Base-by-base conservation (phyloP, 495 filamentous ascomycete species). In the Hypoxylon fragiforme region DNA sequence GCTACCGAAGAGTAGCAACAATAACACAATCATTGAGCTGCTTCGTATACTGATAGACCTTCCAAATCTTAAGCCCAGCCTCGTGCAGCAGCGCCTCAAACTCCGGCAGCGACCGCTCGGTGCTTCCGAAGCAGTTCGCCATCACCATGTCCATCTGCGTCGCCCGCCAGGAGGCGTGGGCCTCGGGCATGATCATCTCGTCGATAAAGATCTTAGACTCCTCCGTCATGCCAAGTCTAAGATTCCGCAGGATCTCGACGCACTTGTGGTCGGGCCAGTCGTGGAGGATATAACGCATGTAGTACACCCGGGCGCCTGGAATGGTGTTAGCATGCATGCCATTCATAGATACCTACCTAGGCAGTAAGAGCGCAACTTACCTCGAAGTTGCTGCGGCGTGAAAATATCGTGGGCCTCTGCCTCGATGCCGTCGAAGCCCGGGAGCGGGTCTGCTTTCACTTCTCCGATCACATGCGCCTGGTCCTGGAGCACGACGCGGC, bases 401-500 rank as follows among this genome's bases (percentile, higher is more conserved):
- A 68, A 70, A 37, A 71, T 60, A 7, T 68, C 63, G 26, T 70
- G 40, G 15, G 58, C 50, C 36, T 69, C 54, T 4, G 36, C 35
- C 37, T 68, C 52, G 6, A 74, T 57, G 4, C 37, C 40, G 11
- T 26, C 41, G 7, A 43, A 47, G 11, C 55, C 42, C 1, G 35
- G 34, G 7, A 14, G 42, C 6, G 36, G 47, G 1, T 12, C 13
- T 2, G 44, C 6, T 12, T 63, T 49, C 7, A 63, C 46, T 12
- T 62, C 38, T 9, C 65, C 49, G 6, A 72, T 45, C 3, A 70
- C 67, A 5, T 67, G 59, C 1, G 71, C 62, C 0, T 73, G 57
- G 36, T 84, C 80, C 44, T 83, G 78, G 7, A 80, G 51, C 1
- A 81, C 54, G 6, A 84, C 60, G 8, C 67, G 58, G 0, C 74